These are phyloP conservation scores for Colletotrichum endophyticum DNA, from an alignment of 2,329 filamentous ascomycete genomes.

Conservation along the genomic window DNA sequence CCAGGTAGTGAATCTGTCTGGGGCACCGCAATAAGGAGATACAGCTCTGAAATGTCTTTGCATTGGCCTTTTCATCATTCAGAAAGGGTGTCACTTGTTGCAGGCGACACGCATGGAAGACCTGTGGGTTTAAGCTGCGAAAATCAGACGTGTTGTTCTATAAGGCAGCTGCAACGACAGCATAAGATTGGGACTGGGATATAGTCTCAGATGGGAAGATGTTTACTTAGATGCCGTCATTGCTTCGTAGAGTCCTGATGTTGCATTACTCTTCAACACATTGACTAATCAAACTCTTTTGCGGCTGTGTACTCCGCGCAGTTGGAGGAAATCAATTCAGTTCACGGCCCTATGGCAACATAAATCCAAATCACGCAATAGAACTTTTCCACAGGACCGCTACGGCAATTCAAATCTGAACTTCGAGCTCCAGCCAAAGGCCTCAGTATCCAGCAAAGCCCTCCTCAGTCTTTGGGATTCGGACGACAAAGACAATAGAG, in stretches of 20 bases:
- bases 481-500: background rate
- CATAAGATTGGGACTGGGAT: background rate
- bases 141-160: background rate
- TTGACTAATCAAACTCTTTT: background rate
- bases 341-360: background rate
- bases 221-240: background rate
- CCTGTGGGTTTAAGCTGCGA: background rate
- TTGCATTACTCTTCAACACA: background rate
- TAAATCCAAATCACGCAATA: background rate
- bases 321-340: background rate
- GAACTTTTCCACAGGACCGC: background rate
- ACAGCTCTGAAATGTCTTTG: background rate
- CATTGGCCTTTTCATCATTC: background rate
- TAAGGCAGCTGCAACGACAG: background rate
- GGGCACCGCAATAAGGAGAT: background rate
- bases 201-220: background rate
- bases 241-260: background rate
- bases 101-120: background rate
- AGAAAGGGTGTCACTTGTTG: background rate
- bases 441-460: background rate
- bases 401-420: background rate
- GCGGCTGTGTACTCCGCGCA: background rate
- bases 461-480: background rate
- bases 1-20: background rate
- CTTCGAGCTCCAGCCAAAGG: background rate